Evolutionary conservation across 1,284 basidiomycete species (phyloP), one percentile per base, ranked within the genome.

Genomic region (Moesziomyces parantarcticus): DNA sequence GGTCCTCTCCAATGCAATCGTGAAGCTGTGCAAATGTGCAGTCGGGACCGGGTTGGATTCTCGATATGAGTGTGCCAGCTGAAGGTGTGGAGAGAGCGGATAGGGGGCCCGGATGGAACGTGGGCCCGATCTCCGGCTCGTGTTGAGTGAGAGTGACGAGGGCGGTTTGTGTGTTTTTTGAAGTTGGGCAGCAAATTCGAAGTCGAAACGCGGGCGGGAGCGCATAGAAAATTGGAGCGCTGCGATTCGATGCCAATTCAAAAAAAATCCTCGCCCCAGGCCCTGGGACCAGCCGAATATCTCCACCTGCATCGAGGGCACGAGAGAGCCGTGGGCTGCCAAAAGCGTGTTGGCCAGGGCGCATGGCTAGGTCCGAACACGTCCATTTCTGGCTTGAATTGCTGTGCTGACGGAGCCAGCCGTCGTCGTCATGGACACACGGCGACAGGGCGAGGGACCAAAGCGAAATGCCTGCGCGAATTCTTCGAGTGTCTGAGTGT

Each of bases 241-340:
- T 39, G 42, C 42, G 44, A 53, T 53, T 45, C 42, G 18, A 21
- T 22, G 36, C 36, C 20, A 25, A 36, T 53, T 44, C 26, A 40
- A 32, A 34, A 32, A 34, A 32, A 32, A 32, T 53, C 45, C 16
- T 36, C 50, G 40, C 39, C 26, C n/a, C 14, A 18, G 23, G 39
- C 29, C 23, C 39, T 43, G 23, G 42, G 53, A 40, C 49, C 10
- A 13, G 29, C 56, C 62, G 52, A 65, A 51, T 59, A 64, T 34
- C 61, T 65, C 56, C 62, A 65, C 46, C 45, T 55, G 43, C 56
- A 46, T 54, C 62, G 11, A 50, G 41, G 50, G 23, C 13, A 36
- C 29, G 51, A 22, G 21, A 25, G n/a, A 21, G 22, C 29, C 20
- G 3, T 23, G 39, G 40, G 18, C 22, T 26, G 40, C 50, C 25